phyloP scores from a whole-genome alignment of 768 basidiomycete genomes.

The Podaxis pistillaris region DNA sequence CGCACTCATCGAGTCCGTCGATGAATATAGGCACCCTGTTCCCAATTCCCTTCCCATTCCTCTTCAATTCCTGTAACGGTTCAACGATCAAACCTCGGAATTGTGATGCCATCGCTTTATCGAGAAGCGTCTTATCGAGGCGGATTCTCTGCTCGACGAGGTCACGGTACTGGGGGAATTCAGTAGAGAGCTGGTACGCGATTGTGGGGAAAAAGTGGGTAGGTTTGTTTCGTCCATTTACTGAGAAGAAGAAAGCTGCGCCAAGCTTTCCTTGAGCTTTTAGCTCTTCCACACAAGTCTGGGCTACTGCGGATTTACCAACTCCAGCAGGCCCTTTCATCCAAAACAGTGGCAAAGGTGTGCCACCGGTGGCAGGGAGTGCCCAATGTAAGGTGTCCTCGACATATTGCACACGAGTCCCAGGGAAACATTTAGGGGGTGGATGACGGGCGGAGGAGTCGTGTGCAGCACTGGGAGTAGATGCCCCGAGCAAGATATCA shows the following conservation, averaged over 20 bases:
- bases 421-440: background rate
- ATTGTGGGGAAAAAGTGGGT: background rate
- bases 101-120: background rate
- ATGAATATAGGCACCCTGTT: background rate
- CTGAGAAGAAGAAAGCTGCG: constrained; percentile 9
- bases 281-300: background rate
- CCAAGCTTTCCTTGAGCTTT: background rate
- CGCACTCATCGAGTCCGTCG: background rate
- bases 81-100: background rate
- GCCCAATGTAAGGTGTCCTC: constrained; percentile 9
- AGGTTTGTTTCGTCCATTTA: background rate
- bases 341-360: background rate
- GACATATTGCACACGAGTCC: constrained; percentile 10
- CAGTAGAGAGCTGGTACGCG: constrained; percentile 5
- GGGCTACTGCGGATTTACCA: background rate
- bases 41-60: background rate
- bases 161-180: background rate
- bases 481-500: background rate
- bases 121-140: background rate
- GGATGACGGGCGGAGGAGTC: background rate
- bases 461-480: background rate
- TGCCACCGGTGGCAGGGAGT: background rate
- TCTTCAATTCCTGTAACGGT: background rate
- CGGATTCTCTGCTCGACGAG: background rate
- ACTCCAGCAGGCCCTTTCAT: background rate